These are phyloP conservation scores for Dothideomycetes sp. DNA, from an alignment of 2,329 filamentous ascomycete genomes.

Conservation along the genomic window DNA sequence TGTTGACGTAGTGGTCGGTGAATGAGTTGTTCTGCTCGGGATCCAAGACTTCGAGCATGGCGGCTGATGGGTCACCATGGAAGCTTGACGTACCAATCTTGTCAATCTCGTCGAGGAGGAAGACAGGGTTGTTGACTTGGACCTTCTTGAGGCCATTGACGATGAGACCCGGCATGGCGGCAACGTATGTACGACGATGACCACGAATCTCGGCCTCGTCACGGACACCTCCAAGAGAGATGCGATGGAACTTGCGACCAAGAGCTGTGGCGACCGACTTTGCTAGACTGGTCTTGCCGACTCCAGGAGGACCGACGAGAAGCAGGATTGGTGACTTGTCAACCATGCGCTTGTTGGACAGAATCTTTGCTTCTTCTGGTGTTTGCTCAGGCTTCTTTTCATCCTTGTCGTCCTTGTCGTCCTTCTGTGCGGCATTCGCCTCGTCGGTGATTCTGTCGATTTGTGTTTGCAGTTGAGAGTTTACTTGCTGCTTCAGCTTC, in stretches of 20 bases:
- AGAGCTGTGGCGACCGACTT: conserved; percentile 87
- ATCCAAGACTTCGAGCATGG: conserved; percentile 95
- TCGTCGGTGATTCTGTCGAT: conserved; percentile 50
- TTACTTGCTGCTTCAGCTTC: conserved; percentile 84
- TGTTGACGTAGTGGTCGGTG: conserved; percentile 90
- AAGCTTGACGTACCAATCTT: conserved; percentile 87
- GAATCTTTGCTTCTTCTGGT: conserved; percentile 58
- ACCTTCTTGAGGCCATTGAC: conserved; percentile 93
- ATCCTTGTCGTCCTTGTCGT: conserved; percentile 17
- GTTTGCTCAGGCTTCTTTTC: conserved; percentile 31
- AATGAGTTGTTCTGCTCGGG: conserved; percentile 95
- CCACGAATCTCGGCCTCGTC: conserved; percentile 96
- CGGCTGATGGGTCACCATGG: conserved; percentile 90
- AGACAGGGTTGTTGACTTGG: conserved; percentile 88
- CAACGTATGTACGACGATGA: conserved; percentile 90
- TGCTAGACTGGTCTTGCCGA: conserved; percentile 91
- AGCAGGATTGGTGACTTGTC: conserved; percentile 96
- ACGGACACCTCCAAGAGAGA: conserved; percentile 88
- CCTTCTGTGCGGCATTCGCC: conserved; percentile 22
- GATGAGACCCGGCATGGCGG: conserved; percentile 95
- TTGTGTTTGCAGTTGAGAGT: conserved; percentile 71
- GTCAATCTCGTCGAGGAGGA: conserved; percentile 95
- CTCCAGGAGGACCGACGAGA: conserved; percentile 84
- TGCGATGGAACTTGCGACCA: conserved; percentile 91
- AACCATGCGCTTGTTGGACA: conserved; percentile 74